Evolutionary conservation across 179 eudicot genomes (phyloP).

Genomic region (Sideroxylon spinosum): DNA sequence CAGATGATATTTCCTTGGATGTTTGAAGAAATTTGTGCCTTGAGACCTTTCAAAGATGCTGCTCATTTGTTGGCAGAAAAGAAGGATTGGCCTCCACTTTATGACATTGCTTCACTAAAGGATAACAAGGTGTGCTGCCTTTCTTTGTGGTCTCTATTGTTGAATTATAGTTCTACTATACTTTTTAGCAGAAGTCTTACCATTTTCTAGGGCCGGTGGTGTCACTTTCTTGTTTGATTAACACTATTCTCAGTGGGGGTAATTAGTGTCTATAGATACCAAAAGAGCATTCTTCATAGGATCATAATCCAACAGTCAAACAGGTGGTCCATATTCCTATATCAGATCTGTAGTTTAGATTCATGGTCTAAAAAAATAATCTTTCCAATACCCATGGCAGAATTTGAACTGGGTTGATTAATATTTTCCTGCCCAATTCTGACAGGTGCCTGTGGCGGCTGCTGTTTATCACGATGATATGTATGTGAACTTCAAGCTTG

Average conservation of each 20-base stretch:
- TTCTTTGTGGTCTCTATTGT: background rate
- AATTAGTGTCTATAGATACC: background rate
- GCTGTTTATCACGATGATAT: conserved; percentile 88
- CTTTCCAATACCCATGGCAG: background rate
- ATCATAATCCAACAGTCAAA: too few species aligned
- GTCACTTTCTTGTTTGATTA: background rate
- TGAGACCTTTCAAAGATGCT: conserved; percentile 65
- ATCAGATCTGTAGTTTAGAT: too few species aligned
- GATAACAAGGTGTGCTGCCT: conserved; percentile 55
- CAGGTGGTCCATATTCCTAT: too few species aligned
- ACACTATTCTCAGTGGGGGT: background rate
- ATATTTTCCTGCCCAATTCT: conserved; percentile 4
- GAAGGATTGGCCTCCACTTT: conserved; percentile 85
- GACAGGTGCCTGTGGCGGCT: conserved; percentile 94
- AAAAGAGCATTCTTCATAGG: background rate
- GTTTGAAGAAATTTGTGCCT: conserved; percentile 72
- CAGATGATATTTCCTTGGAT: conserved; percentile 98
- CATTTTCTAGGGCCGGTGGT: background rate
- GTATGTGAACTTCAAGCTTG: conserved; percentile 83
- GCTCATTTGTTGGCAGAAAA: conserved; percentile 66
- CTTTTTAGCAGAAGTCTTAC: background rate
- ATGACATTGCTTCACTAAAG: conserved; percentile 48
- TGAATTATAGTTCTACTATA: background rate
- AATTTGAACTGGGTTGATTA: background rate
- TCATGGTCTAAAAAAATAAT: too few species aligned